These are phyloP conservation scores for Paraurostyla sp. DNA, from an alignment of 73 alveolate genomes.

Conservation along the genomic window DNA sequence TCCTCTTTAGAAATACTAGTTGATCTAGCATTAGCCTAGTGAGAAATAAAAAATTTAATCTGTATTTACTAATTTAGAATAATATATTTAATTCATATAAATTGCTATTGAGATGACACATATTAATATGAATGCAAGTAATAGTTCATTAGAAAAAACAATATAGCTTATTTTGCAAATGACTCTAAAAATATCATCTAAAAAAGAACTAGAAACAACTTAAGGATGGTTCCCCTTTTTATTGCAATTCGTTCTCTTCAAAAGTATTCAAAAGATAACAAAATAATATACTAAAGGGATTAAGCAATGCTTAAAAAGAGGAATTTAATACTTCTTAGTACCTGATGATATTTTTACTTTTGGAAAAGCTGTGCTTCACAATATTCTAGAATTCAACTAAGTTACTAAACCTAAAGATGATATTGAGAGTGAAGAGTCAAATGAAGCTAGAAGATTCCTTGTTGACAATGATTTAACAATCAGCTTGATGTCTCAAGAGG, in stretches of 20 bases:
- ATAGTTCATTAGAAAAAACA: conserved; percentile 11
- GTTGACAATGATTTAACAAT: conserved; percentile 25
- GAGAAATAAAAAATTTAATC: conserved; percentile 17
- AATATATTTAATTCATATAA: conserved; percentile 1
- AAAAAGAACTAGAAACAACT: background rate
- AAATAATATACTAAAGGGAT: conserved; percentile 20
- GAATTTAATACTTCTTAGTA: conserved; percentile 41
- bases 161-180: background rate
- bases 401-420: conserved; percentile 31
- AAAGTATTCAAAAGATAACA: background rate
- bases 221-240: conserved; percentile 39
- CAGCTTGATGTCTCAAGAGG: background rate
- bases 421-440: conserved; percentile 27
- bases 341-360: conserved; percentile 20
- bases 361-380: conserved; percentile 22
- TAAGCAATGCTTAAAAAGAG: conserved; percentile 26
- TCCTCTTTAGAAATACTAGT: conserved; percentile 12
- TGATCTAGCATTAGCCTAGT: background rate
- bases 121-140: background rate
- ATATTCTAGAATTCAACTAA: conserved; percentile 4
- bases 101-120: conserved; percentile 22
- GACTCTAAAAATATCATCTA: conserved; percentile 31
- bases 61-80: background rate
- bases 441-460: conserved; percentile 2
- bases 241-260: background rate